phyloP scores from a whole-genome alignment of 2,329 filamentous ascomycete species.

The Aaosphaeria pasadenensis region DNA sequence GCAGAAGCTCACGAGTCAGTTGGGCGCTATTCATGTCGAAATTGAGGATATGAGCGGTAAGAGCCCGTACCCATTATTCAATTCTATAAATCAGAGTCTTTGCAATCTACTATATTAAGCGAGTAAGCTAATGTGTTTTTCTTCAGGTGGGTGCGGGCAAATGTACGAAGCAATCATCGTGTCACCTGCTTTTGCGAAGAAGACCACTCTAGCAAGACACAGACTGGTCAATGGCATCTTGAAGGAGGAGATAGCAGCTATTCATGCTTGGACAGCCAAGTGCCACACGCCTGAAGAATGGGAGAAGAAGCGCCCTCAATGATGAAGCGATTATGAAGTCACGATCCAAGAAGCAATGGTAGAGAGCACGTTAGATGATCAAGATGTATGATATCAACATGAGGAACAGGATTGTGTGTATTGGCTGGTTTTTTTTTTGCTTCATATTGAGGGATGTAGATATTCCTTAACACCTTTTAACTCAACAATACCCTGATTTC shows the following conservation, averaged over 20 bases:
- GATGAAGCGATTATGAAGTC: conserved; percentile 2
- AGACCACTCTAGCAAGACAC: conserved; percentile 75
- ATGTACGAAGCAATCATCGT: conserved; percentile 70
- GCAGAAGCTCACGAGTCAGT: conserved; percentile 64
- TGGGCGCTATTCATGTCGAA: conserved; percentile 76
- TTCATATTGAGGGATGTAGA: background rate
- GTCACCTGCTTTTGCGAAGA: conserved; percentile 49
- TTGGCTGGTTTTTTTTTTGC: too few species aligned
- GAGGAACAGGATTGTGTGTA: background rate
- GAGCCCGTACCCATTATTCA: conserved; percentile 8
- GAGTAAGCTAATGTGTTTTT: conserved; percentile 10
- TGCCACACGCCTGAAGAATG: conserved; percentile 91
- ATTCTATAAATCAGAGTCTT: background rate
- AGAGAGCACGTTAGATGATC: background rate
- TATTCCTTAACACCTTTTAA: conserved; percentile 26
- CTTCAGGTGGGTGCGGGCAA: conserved; percentile 65
- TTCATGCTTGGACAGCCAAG: conserved; percentile 94
- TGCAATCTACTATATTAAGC: background rate
- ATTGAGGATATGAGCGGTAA: conserved; percentile 91
- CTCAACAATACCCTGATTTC: conserved; percentile 64
- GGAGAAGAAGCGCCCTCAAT: conserved; percentile 60
- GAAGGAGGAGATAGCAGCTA: conserved; percentile 82
- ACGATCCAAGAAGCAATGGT: background rate
- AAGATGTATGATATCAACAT: background rate
- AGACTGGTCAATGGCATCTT: conserved; percentile 80